Conservation (phyloP, 2,329 filamentous ascomycete genomes). For the Fusarium sarcochroum region DNA sequence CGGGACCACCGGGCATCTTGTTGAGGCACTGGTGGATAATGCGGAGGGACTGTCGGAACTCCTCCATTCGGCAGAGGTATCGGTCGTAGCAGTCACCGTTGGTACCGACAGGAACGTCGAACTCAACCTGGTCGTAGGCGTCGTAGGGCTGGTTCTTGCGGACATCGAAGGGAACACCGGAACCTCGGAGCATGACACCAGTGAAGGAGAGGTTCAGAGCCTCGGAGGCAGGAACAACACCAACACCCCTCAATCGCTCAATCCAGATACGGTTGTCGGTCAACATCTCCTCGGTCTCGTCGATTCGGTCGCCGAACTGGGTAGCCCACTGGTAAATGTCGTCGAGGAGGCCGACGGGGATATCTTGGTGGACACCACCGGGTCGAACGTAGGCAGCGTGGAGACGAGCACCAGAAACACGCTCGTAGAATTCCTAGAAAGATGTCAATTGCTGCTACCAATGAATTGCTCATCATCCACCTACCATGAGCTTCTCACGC, state of each 20-base stretch:
- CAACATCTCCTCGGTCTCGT: slow-evolving; percentile 98
- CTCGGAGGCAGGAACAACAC: slow-evolving; percentile 90
- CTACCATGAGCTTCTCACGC: slow-evolving; percentile 99
- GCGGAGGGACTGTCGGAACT: slow-evolving; percentile 97
- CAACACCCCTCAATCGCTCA: slow-evolving; percentile 89
- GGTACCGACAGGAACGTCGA: slow-evolving; percentile 95
- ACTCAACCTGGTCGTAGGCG: slow-evolving; percentile 97
- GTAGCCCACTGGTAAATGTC: slow-evolving; percentile 99
- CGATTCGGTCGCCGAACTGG: slow-evolving; percentile 97
- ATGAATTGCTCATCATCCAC: slow-evolving; percentile 46
- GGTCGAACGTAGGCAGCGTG: slow-evolving; percentile 98
- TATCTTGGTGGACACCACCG: slow-evolving; percentile 95
- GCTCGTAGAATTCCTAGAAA: slow-evolving; percentile 96
- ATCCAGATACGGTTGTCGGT: slow-evolving; percentile 99
- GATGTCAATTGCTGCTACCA: slow-evolving; percentile 16
- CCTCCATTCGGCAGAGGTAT: slow-evolving; percentile 99
- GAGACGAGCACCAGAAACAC: slow-evolving; percentile 96
- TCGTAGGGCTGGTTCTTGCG: slow-evolving; percentile 98
- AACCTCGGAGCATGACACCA: slow-evolving; percentile 97
- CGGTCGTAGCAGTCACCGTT: slow-evolving; percentile 99
- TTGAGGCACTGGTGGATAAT: slow-evolving; percentile 99
- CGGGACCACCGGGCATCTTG: slow-evolving; percentile 95
- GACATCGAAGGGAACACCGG: slow-evolving; percentile 95
- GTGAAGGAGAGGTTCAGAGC: slow-evolving; percentile 98
- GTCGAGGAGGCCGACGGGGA: slow-evolving; percentile 93